These are phyloP conservation scores for Cicer judaicum DNA, from an alignment of 306 rosid species.

Conservation along the genomic window DNA sequence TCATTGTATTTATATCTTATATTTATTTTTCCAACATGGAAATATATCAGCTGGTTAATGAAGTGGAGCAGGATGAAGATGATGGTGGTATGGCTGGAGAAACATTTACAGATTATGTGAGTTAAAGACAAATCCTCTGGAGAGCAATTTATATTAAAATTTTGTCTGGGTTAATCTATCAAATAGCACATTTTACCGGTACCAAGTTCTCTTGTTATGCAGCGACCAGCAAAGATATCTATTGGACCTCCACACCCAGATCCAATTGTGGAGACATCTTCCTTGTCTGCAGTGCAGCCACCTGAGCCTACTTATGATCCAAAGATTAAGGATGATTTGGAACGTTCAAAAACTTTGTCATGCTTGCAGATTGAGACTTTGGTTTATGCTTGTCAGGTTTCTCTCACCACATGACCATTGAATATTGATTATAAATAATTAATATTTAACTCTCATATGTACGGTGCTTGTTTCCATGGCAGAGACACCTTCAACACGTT, in stretches of 20 bases:
- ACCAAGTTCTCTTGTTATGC: slow-evolving; percentile 47
- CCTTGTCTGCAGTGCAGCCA: slow-evolving; percentile 95
- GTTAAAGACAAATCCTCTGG: slow-evolving; percentile 44
- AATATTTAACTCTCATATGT: slow-evolving; percentile 38
- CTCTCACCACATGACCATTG: slow-evolving; percentile 42
- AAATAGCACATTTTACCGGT: slow-evolving; percentile 36
- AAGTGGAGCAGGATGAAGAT: slow-evolving; percentile 94
- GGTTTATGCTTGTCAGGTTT: slow-evolving; percentile 96
- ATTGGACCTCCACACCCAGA: slow-evolving; percentile 92
- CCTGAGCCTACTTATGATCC: slow-evolving; percentile 94
- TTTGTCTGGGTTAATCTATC: slow-evolving; percentile 40
- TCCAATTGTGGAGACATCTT: slow-evolving; percentile 93
- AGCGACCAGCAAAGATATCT: slow-evolving; percentile 92
- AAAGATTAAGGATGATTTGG: slow-evolving; percentile 66
- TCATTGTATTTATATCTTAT: not conserved
- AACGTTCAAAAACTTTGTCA: slow-evolving; percentile 70
- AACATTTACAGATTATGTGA: slow-evolving; percentile 95
- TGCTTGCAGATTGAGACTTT: slow-evolving; percentile 96
- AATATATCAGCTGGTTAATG: slow-evolving; percentile 74
- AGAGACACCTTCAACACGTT: slow-evolving; percentile 91
- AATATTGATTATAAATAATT: slow-evolving; percentile 24
- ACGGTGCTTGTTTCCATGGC: slow-evolving; percentile 57
- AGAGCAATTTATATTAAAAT: slow-evolving; percentile 8
- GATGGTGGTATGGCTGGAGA: slow-evolving; percentile 93
- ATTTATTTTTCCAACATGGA: not conserved